Conservation (phyloP, 148 eudicot species). For the Rhododendron ferrugineum region DNA sequence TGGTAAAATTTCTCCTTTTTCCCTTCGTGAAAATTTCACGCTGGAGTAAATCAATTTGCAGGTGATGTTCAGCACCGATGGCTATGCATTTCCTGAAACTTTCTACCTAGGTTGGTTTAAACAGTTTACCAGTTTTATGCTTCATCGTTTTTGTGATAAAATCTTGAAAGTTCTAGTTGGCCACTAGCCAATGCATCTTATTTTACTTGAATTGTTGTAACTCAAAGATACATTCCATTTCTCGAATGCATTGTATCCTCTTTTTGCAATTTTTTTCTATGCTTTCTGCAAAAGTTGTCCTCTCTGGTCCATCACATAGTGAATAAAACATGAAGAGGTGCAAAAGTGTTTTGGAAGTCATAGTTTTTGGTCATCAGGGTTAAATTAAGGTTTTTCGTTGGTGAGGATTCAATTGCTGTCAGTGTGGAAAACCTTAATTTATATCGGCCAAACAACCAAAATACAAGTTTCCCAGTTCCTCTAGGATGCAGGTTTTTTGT, state of each 20-base stretch:
- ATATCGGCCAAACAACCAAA: not conserved
- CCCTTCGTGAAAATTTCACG: not conserved
- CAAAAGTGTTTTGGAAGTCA: not conserved
- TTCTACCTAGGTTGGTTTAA: conserved; percentile 77
- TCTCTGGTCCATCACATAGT: not conserved
- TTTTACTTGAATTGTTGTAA: not conserved
- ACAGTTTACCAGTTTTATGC: not conserved
- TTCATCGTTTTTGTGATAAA: not conserved
- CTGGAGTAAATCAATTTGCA: conserved; percentile 28
- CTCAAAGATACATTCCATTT: not conserved
- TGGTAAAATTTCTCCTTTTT: not conserved
- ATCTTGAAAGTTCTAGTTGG: not conserved
- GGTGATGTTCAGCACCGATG: conserved; percentile 99
- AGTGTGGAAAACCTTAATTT: not conserved
- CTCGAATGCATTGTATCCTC: not conserved
- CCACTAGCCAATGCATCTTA: not conserved
- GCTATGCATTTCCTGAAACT: conserved; percentile 75
- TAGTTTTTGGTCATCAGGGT: not conserved
- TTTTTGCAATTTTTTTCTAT: not conserved
- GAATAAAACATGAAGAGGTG: not conserved
- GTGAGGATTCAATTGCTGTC: not conserved
- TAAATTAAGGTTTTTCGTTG: not conserved
- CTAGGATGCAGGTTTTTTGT: not conserved
- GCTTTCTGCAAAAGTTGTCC: not conserved
- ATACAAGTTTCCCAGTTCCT: not conserved